These are phyloP conservation scores for Glarea lozoyensis DNA, from an alignment of 495 filamentous ascomycete genomes.

Conservation along the genomic window DNA sequence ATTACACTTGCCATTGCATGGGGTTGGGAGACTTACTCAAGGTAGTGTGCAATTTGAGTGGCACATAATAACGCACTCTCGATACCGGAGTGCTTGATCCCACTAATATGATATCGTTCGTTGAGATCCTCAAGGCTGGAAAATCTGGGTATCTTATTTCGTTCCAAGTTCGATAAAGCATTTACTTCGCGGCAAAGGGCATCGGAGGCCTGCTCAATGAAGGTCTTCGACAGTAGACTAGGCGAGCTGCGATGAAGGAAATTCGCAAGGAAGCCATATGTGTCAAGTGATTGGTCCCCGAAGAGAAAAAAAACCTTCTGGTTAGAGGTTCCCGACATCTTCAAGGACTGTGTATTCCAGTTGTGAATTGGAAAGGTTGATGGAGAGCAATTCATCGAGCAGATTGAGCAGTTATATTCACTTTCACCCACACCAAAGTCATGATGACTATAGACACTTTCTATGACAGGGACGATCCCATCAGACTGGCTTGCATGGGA, in stretches of 20 bases:
- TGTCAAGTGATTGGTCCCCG: constrained; percentile 73
- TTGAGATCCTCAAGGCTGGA: constrained; percentile 61
- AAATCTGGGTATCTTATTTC: constrained; percentile 57
- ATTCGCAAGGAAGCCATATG: constrained; percentile 54
- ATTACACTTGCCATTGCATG: neutral
- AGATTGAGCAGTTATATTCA: neutral
- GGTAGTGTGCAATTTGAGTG: constrained; percentile 65
- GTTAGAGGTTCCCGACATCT: constrained; percentile 27
- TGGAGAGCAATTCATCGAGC: neutral
- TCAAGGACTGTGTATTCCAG: neutral
- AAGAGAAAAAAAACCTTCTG: constrained; percentile 49
- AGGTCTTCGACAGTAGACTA: constrained; percentile 54
- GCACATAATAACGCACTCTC: constrained; percentile 62
- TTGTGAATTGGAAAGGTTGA: neutral
- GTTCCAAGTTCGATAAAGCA: constrained; percentile 47
- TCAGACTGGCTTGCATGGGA: neutral
- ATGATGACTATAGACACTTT: neutral
- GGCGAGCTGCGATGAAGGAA: constrained; percentile 51
- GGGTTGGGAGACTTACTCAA: constrained; percentile 54
- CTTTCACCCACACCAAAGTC: neutral
- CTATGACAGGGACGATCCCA: neutral
- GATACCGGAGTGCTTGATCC: constrained; percentile 48
- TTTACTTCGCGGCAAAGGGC: constrained; percentile 57
- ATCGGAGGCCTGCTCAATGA: constrained; percentile 53
- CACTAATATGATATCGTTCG: constrained; percentile 52